Base-by-base conservation (phyloP, 148 eudicot species). In the Chenopodium berlandieri region DNA sequence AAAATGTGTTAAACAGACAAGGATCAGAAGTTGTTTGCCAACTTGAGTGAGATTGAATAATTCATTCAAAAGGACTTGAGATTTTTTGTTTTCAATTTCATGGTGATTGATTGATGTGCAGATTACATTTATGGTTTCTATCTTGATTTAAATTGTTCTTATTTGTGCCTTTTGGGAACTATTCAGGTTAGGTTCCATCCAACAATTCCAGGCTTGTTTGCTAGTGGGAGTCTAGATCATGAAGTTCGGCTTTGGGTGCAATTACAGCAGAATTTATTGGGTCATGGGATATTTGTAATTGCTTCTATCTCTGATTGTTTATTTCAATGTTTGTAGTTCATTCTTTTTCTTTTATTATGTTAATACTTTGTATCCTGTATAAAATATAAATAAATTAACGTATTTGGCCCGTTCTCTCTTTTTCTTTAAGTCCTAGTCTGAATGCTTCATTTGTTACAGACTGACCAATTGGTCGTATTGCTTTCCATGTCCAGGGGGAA, bases 211-310 rank as follows among this genome's bases (percentile, higher is more conserved):
- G 99, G 99, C 91, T 82, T 94, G 76, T 89, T 97, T 46, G 99
- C 99, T 37, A 94, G 99, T 80, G 99, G 99, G 79, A 97, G 99
- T 82, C 82, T 97, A 86, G 99, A 97, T 85, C 98, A 97, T 82
- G 99, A 97, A 88, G 99, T 97, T 88, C 94, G 96, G n/a, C 84
- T 97, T 71, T 97, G 99, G 99, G 92, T 90, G 97, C 94, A 82
- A 89, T 87, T 77, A 94, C 92, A 47, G 94, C 93, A 62, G 97
- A 91, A 80, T 97, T 98, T 83, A 89, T 97, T 82, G 91, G 94
- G 85, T 89, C 98, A 20, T 90, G 90, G 60, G 99, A 97, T 86
- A 94, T 97, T 84, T 94, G 99, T 97, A 92, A 92, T 68, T 66
- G 71, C 78, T 70, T 75, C 64, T 46, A 60, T 20, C 37, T 79